Conservation (phyloP, 2,329 filamentous ascomycete genomes). For the Microdochium trichocladiopsis region DNA sequence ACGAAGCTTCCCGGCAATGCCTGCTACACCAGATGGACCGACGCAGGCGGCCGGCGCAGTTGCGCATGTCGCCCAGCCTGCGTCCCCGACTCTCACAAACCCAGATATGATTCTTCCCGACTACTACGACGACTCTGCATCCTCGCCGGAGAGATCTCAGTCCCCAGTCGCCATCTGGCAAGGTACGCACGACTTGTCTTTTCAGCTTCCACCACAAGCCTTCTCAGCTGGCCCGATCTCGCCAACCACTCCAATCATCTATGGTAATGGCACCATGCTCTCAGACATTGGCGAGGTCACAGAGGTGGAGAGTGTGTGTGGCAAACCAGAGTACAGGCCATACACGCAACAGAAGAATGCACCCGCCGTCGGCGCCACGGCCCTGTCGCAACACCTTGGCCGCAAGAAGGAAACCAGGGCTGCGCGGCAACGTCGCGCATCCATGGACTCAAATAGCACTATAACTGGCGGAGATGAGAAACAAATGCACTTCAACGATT, state of each 20-base stretch:
- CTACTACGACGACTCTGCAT: conserved; percentile 49
- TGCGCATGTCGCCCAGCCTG: conserved; percentile 26
- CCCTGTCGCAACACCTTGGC: conserved; percentile 27
- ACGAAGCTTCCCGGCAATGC: background rate
- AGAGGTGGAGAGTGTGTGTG: conserved; percentile 41
- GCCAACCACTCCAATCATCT: conserved; percentile 58
- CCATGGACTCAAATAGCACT: conserved; percentile 55
- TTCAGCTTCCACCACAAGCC: conserved; percentile 30
- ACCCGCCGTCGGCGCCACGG: conserved; percentile 3
- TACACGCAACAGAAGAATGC: background rate
- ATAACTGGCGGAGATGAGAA: conserved; percentile 41
- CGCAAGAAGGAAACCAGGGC: conserved; percentile 34
- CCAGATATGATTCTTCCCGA: conserved; percentile 91
- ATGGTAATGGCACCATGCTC: conserved; percentile 62
- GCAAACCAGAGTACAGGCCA: conserved; percentile 23
- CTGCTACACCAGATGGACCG: background rate
- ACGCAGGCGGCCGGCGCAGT: background rate
- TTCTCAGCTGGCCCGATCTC: conserved; percentile 37
- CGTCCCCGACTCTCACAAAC: conserved; percentile 83
- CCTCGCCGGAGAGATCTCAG: conserved; percentile 44
- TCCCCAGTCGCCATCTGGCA: conserved; percentile 47
- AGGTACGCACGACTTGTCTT: conserved; percentile 34
- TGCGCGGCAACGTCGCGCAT: conserved; percentile 43
- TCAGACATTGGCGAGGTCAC: conserved; percentile 57
- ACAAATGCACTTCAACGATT: conserved; percentile 43